These are phyloP conservation scores for Calocybe gangraenosa DNA, from an alignment of 768 basidiomycete species.

Conservation along the genomic window DNA sequence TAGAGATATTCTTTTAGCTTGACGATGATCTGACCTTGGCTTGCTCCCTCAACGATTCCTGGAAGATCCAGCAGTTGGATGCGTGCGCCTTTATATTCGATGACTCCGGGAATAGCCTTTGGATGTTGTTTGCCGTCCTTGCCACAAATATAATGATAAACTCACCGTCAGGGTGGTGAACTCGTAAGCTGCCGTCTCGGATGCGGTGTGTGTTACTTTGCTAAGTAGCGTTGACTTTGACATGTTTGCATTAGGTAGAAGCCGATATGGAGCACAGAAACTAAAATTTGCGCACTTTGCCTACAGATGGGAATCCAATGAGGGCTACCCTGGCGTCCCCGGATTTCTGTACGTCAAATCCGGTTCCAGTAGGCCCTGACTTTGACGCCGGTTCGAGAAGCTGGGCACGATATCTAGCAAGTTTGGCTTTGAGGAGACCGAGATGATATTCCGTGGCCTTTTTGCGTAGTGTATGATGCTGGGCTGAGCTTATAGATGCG, in stretches of 20 bases:
- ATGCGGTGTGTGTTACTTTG: slow-evolving; percentile 89
- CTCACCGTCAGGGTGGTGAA: slow-evolving; percentile 87
- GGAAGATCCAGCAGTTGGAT: slow-evolving; percentile 95
- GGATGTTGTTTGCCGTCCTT: slow-evolving; percentile 8
- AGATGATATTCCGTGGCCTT: slow-evolving; percentile 95
- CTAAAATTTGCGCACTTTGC: slow-evolving; percentile 48
- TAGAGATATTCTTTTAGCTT: neutral
- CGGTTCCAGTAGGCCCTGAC: slow-evolving; percentile 73
- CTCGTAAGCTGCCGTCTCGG: slow-evolving; percentile 89
- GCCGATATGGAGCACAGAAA: neutral
- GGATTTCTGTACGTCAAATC: slow-evolving; percentile 79
- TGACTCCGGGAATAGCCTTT: slow-evolving; percentile 94
- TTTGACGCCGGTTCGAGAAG: slow-evolving; percentile 90
- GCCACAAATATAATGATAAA: slow-evolving; percentile 2
- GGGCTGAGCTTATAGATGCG: neutral
- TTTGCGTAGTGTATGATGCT: slow-evolving; percentile 18
- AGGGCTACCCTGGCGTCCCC: slow-evolving; percentile 90
- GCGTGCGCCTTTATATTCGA: slow-evolving; percentile 88
- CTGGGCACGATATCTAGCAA: slow-evolving; percentile 92
- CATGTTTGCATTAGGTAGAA: neutral
- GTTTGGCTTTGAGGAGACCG: slow-evolving; percentile 89
- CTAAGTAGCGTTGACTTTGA: slow-evolving; percentile 82
- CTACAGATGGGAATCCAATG: slow-evolving; percentile 96
- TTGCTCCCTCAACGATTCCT: slow-evolving; percentile 93
- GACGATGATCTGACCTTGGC: slow-evolving; percentile 45